Evolutionary conservation across 2,329 filamentous ascomycete species (phyloP), one percentile per base, ranked within the genome.

Genomic region (Chrysoporthe deuterocubensis): DNA sequence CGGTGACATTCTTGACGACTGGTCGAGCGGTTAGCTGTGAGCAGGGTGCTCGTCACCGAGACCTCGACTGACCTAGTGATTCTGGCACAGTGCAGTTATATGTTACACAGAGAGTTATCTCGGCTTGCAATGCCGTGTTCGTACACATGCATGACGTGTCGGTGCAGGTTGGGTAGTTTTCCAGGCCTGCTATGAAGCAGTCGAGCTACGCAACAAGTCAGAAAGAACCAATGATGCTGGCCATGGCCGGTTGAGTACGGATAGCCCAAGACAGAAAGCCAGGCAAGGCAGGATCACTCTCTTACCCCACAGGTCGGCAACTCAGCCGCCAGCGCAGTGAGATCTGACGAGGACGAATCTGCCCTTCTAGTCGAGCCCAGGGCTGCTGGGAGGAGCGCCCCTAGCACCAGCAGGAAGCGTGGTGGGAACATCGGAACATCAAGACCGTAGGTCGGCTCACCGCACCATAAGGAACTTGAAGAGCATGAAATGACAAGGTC

Each of bases 1-100:
- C 58, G 52, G 70, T 68, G 21, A 70, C 62, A 42, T 70, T 70
- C n/a, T 66, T 65, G 43, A 68, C 58, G 40, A 46, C 62, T 65
- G 54, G 11, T 40, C 40, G 40, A 26, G 34, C 13, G 9, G 59
- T 68, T 52, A 68, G 62, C 40, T 42, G 6, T 9, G 16, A 54
- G 32, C 43, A 13, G 37, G 1, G 7, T n/a, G 3, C n/a, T 37
- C n/a, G 18, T 5, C 6, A 3, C 26, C 32, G 34, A 2, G 34
- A 13, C 6, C 13, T 0, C 14, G 6, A 50, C 66, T 64, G 21
- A 67, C 66, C 18, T n/a, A 67, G 50, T 6, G 44, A 11, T 13
- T 70, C 63, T 16, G 16, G 52, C 2, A 64, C 16, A 14, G 68
- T 66, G 57, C 68, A 70, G 11, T 61, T 70, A 26, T 21, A 16